Base-by-base conservation (phyloP, 2,329 filamentous ascomycete genomes). In the Xylaria sp. region DNA sequence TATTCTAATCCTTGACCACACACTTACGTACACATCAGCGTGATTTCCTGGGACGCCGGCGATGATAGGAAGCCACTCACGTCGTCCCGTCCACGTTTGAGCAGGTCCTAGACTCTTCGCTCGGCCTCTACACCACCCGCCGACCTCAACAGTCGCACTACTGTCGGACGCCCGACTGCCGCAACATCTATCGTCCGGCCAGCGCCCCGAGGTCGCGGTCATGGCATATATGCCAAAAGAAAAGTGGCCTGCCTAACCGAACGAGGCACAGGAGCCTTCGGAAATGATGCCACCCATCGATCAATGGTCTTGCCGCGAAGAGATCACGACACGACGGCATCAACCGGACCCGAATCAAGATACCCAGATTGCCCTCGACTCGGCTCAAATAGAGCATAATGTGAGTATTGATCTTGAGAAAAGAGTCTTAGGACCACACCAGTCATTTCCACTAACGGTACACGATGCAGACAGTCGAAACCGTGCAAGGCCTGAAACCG, bases 221-320 rank as follows among this genome's bases (percentile, higher is more conserved):
- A 2, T 67, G 63, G 63, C 70, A 70, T 23, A 73, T 76, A 46
- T 77, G 75, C 55, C 67, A 72, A n/a, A 70, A 67, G 12, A 72
- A n/a, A 70, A 67, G 12, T 77, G 75, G 57, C 55, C 28, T 71
- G 41, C 58, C 72, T 8, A 37, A 10, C 10, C 34, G 34, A 9
- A 2, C 8, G 34, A 37, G 34, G 10, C 8, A 9, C 7, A 1
- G 34, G 34, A 37, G 34, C 10, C 8, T 37, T 10, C 34, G 15
- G 4, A 8, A n/a, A 18, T 15, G 41, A 8, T 7, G 13, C 15
- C 15, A n/a, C 13, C 15, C 15, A n/a, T n/a, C 41, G 15, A 46
- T 18, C 39, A 41, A 41, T 41, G 13, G 39, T 18, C 15, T 41
- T 13, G 39, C 13, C 13, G 2, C 13, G 39, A 41, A 18, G 15